These are phyloP conservation scores for Trichosporon sp. DNA, from an alignment of 1,284 basidiomycete species.

Conservation along the genomic window DNA sequence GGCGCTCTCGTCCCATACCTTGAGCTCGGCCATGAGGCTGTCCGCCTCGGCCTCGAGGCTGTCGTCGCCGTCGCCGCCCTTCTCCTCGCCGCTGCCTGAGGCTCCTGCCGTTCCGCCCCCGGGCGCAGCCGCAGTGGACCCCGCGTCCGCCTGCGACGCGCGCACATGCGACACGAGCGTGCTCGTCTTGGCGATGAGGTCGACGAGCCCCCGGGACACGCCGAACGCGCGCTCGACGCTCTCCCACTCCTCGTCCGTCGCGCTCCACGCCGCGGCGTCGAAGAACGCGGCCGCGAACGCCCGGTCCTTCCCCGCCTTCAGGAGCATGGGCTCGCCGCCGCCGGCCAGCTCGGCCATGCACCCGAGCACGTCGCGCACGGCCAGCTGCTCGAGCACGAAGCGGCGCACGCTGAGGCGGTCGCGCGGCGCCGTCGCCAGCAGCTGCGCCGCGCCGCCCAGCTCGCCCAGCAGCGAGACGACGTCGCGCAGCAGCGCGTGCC, in stretches of 20 bases:
- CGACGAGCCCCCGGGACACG: conserved; percentile 7
- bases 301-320: conserved; percentile 9
- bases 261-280: conserved; percentile 33
- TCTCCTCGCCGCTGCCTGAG: too few relatives aligned
- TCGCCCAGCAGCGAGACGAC: conserved; percentile 32
- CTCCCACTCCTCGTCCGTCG: conserved; percentile 38
- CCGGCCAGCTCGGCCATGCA: conserved; percentile 45
- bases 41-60: conserved; percentile 22
- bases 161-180: conserved; percentile 24
- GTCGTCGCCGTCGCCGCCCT: neutral
- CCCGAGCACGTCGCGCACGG: conserved; percentile 42
- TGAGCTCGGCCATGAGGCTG: conserved; percentile 34
- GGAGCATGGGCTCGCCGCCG: conserved; percentile 32
- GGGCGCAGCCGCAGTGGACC: neutral
- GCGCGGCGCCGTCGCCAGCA: conserved; percentile 27
- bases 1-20: conserved; percentile 34
- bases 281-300: conserved; percentile 26
- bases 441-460: conserved; percentile 34
- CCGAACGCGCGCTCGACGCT: conserved; percentile 43
- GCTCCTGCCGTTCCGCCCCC: too few relatives aligned
- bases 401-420: conserved; percentile 30
- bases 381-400: conserved; percentile 44
- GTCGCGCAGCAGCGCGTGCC: conserved; percentile 24
- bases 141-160: conserved; percentile 3
- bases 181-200: conserved; percentile 23